A percentile compares a stretch with the other conserved stretches of the same genome.
These are phyloP conservation scores for apple (Malus domestica) DNA, from an alignment of 306 rosid genomes.

Conservation along the genomic window DNA sequence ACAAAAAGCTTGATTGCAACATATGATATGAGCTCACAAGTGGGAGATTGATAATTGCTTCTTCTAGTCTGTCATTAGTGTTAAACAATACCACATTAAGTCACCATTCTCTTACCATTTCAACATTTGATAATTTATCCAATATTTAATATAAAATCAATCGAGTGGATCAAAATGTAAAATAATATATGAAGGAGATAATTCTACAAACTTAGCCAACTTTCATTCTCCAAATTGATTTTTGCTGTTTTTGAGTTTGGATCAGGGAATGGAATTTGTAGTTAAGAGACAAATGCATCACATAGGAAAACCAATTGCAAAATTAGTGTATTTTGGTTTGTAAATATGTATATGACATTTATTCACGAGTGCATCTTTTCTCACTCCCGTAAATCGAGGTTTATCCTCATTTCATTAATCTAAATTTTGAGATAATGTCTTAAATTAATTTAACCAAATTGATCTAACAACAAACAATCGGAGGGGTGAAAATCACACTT, in stretches of 20 bases:
- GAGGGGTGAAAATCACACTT: no score
- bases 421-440: no score
- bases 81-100: background rate
- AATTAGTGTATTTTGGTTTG: background rate
- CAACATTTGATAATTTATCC: background rate
- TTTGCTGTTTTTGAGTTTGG: background rate
- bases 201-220: background rate
- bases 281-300: no score
- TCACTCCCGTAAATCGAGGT: no score
- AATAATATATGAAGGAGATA: background rate
- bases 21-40: background rate
- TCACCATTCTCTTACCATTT: background rate
- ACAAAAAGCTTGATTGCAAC: background rate
- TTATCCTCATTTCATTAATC: no score
- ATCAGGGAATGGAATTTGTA: background rate
- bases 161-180: background rate
- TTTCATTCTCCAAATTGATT: background rate
- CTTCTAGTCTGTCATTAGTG: background rate
- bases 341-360: no score
- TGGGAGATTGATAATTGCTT: background rate
- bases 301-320: background rate
- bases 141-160: background rate
- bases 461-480: no score
- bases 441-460: no score
- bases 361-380: no score